Evolutionary conservation across 1,284 basidiomycete genomes (phyloP).

Genomic region (Papiliotrema fonsecae): DNA sequence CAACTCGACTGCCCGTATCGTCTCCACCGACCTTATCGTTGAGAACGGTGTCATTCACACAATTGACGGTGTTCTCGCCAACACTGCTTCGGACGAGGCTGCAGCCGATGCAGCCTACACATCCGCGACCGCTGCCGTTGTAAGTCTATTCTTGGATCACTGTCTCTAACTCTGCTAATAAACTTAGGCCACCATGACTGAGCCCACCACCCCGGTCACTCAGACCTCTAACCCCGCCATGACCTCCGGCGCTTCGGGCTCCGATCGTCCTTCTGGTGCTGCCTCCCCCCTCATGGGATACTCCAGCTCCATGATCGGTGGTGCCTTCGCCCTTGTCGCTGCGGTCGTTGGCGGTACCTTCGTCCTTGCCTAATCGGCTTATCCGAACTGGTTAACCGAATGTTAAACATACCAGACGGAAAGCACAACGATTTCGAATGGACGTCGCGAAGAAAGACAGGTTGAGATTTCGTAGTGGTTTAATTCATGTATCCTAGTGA

Average conservation of each 20-base stretch:
- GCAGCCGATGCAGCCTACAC: conserved; percentile 54
- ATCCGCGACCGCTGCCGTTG: conserved; percentile 25
- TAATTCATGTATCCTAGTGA: no score
- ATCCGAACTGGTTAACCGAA: no score
- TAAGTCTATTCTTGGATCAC: conserved; percentile 1
- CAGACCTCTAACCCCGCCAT: conserved; percentile 14
- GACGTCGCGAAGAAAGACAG: no score
- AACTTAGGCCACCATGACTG: conserved; percentile 15
- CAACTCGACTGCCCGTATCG: conserved; percentile 57
- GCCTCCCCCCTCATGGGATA: conserved; percentile 10
- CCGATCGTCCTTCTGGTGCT: conserved; percentile 13
- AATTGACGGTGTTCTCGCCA: conserved; percentile 60
- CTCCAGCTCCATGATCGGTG: conserved; percentile 15
- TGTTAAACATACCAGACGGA: no score
- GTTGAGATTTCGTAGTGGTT: no score
- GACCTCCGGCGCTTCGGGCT: conserved; percentile 5
- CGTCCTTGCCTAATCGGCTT: conserved; percentile 15
- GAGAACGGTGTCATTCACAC: conserved; percentile 69
- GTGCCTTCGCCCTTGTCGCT: conserved; percentile 15
- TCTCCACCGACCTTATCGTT: conserved; percentile 61
- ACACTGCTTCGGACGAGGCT: conserved; percentile 52
- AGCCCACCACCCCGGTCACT: conserved; percentile 21
- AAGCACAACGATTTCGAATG: no score
- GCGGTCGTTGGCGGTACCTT: conserved; percentile 21
- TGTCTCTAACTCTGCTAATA: not conserved